These are phyloP conservation scores for Arabidopsis lyrata DNA, from an alignment of 441 rosid genomes.

Conservation along the genomic window DNA sequence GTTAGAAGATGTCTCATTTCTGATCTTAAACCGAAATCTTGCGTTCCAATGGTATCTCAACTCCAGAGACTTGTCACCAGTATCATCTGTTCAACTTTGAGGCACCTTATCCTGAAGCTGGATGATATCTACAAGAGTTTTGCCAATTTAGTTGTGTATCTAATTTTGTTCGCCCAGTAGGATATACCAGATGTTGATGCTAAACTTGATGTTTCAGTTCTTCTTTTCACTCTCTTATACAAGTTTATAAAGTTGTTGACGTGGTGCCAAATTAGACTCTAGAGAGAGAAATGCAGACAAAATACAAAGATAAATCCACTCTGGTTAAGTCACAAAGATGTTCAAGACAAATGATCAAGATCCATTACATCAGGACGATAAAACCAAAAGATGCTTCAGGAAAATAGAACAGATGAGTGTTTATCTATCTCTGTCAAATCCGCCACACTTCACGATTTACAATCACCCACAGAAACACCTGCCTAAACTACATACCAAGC, in stretches of 20 bases:
- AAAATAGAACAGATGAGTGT: constrained; percentile 22
- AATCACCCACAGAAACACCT: constrained; percentile 40
- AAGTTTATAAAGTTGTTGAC: background rate
- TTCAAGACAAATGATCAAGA: constrained; percentile 33
- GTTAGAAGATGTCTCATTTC: constrained; percentile 10
- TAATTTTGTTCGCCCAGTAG: background rate
- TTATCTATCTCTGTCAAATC: constrained; percentile 44
- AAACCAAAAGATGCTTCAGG: constrained; percentile 36
- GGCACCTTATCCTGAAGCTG: background rate
- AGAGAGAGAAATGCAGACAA: background rate
- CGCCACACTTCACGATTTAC: constrained; percentile 53
- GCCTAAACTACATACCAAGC: constrained; percentile 44
- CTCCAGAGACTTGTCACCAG: background rate
- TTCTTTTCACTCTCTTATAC: background rate
- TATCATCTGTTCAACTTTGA: constrained; percentile 9
- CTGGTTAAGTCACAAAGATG: constrained; percentile 30
- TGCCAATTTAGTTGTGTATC: constrained; percentile 23
- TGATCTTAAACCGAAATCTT: constrained; percentile 2
- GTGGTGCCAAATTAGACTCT: background rate
- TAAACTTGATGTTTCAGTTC: constrained; percentile 23
- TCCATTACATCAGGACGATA: constrained; percentile 39
- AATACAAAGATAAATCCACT: constrained; percentile 14
- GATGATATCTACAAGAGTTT: constrained; percentile 9
- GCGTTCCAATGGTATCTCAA: background rate
- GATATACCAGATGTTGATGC: constrained; percentile 4